Evolutionary conservation across 2,329 filamentous ascomycete species (phyloP).

Genomic region (Aureobasidium sp.): DNA sequence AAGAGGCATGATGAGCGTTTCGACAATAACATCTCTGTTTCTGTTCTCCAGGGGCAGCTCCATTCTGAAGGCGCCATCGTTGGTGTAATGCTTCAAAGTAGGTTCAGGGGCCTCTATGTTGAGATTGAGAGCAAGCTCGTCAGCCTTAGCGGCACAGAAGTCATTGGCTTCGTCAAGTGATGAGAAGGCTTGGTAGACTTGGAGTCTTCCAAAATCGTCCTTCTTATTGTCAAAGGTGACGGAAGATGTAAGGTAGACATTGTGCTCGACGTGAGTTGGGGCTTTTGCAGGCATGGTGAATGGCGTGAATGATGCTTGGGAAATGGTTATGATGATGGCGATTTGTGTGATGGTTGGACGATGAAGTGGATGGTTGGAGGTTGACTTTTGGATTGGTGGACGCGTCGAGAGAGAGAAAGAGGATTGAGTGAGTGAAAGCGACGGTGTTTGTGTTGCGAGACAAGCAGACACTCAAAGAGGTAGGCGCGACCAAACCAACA

Average conservation of each 20-base stretch:
- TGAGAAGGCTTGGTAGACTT: not conserved
- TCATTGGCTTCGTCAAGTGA: constrained; percentile 10
- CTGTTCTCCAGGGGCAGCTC: not conserved
- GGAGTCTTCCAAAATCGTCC: not conserved
- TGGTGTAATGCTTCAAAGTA: not conserved
- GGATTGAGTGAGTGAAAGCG: not conserved
- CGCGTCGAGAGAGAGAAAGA: not conserved
- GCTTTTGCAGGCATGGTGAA: constrained; percentile 2
- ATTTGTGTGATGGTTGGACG: not conserved
- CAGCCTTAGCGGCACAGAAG: not conserved
- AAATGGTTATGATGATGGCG: not conserved
- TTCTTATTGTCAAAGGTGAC: not conserved
- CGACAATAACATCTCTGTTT: not conserved
- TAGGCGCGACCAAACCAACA: not conserved
- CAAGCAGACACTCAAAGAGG: not conserved
- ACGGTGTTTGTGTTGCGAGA: not conserved
- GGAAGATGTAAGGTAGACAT: not conserved
- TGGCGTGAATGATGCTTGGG: not conserved
- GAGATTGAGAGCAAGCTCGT: not conserved
- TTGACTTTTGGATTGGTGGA: not conserved
- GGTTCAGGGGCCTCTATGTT: not conserved
- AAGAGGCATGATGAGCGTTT: not conserved
- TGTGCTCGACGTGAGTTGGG: not conserved
- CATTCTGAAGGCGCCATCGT: not conserved
- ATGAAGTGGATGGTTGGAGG: not conserved